A percentile compares a stretch with the other conserved stretches of the same genome.
These are phyloP conservation scores for Neonectria hederae DNA, from an alignment of 2,329 filamentous ascomycete genomes.

Conservation along the genomic window DNA sequence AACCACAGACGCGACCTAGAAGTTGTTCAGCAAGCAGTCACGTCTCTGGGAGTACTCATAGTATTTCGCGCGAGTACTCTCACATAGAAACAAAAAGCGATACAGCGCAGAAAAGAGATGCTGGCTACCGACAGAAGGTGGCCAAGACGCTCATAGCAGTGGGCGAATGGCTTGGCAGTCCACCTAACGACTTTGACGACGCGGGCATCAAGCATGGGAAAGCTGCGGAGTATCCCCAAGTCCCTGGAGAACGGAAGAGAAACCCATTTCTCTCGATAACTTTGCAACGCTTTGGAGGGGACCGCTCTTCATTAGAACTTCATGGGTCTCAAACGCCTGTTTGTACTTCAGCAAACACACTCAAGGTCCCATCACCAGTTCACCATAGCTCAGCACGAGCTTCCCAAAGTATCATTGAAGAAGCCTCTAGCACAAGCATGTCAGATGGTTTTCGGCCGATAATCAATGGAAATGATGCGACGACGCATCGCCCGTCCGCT, in stretches of 20 bases:
- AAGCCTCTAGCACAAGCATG: background rate
- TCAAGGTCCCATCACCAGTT: background rate
- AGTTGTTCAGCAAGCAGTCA: constrained; percentile 1
- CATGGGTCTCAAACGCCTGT: background rate
- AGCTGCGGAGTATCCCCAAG: constrained; percentile 62
- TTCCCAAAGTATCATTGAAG: background rate
- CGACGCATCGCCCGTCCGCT: background rate
- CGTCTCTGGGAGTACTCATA: background rate
- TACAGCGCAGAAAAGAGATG: constrained; percentile 18
- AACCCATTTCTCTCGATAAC: background rate
- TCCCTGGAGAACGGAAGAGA: constrained; percentile 59
- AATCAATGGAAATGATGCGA: background rate
- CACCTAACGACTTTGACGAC: constrained; percentile 58
- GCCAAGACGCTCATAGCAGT: constrained; percentile 54
- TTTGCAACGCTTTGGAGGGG: background rate
- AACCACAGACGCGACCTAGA: background rate
- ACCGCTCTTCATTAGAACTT: background rate
- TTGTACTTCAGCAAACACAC: background rate
- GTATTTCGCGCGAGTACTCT: background rate
- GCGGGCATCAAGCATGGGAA: constrained; percentile 57
- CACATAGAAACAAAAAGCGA: background rate
- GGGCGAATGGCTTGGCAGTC: constrained; percentile 57
- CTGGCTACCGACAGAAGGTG: constrained; percentile 52
- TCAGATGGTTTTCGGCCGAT: background rate
- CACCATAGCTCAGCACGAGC: background rate